Conservation (phyloP, 768 basidiomycete species). For the Roridomyces roridus region DNA sequence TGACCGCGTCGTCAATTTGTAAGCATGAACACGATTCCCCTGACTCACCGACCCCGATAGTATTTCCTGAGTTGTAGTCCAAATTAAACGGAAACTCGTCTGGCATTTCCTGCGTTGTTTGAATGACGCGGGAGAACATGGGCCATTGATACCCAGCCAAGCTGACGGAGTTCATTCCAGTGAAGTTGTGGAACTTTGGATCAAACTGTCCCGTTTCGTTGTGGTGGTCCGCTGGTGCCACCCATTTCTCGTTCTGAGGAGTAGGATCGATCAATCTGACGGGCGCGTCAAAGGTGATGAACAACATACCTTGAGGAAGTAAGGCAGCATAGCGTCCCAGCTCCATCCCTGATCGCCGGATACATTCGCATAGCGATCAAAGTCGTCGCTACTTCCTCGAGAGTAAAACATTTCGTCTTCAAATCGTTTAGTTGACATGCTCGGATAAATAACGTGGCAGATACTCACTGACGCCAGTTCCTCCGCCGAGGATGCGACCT, state of each 20-base stretch:
- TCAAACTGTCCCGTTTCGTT: conserved; percentile 34
- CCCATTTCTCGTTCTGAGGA: conserved; percentile 35
- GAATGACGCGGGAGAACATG: conserved; percentile 29
- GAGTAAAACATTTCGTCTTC: conserved; percentile 18
- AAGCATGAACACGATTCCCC: too few relatives aligned
- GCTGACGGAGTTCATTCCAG: conserved; percentile 33
- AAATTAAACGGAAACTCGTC: conserved; percentile 37
- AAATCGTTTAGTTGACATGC: neutral
- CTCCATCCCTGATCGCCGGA: conserved; percentile 37
- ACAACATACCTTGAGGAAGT: conserved; percentile 31
- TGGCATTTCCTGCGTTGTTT: conserved; percentile 27
- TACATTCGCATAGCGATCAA: conserved; percentile 28
- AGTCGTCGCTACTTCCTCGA: conserved; percentile 35
- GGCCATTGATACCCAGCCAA: conserved; percentile 28
- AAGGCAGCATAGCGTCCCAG: conserved; percentile 32
- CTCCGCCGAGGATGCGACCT: too few relatives aligned
- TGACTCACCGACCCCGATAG: conserved; percentile 34
- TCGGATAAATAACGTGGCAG: too few relatives aligned
- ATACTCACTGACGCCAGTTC: too few relatives aligned
- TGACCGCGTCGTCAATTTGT: conserved; percentile 33
- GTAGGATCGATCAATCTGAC: too few relatives aligned
- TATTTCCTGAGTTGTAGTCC: conserved; percentile 39
- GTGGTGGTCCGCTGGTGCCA: conserved; percentile 33
- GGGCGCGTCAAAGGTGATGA: neutral
- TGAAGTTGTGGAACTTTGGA: conserved; percentile 32